A percentile compares a stretch with the other conserved stretches of the same genome.
phyloP scores from a whole-genome alignment of 2,329 filamentous ascomycete genomes.

The Pestalotiopsis sp. region DNA sequence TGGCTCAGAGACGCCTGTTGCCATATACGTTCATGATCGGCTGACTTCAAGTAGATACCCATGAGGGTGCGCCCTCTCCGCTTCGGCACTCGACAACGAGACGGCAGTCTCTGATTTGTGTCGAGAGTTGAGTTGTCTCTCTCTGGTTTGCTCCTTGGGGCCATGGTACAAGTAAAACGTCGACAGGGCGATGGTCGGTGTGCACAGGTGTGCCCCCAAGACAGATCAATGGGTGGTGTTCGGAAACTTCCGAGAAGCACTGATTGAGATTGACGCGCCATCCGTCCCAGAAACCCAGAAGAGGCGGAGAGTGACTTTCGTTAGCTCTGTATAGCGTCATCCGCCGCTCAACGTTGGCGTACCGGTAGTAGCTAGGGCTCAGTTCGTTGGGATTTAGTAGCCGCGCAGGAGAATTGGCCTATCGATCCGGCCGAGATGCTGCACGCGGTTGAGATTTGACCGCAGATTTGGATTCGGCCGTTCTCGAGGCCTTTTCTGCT shows the following conservation, averaged over 20 bases:
- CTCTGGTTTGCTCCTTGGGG: not conserved
- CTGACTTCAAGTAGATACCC: conserved; percentile 8
- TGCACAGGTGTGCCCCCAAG: not conserved
- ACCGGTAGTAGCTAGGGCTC: not conserved
- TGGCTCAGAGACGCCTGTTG: not conserved
- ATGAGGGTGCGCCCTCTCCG: not conserved
- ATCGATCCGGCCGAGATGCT: not conserved
- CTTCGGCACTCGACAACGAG: conserved; percentile 1
- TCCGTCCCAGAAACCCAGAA: conserved; percentile 8
- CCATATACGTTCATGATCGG: conserved; percentile 1
- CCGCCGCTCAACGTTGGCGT: conserved; percentile 3
- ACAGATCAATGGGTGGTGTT: not conserved
- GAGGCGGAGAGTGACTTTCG: not conserved
- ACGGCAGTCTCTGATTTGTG: not conserved
- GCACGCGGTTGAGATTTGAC: not conserved
- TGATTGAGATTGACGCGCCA: conserved; percentile 4
- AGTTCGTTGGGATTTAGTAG: not conserved
- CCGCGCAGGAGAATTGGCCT: not conserved
- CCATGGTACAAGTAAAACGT: not conserved
- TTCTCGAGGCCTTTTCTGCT: not conserved
- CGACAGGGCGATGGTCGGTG: not conserved
- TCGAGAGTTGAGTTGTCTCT: not conserved
- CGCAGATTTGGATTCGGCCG: not conserved
- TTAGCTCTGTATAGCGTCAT: conserved; percentile 12
- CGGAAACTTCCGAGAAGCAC: not conserved